A percentile compares a stretch with the other conserved stretches of the same genome.
Evolutionary conservation across 2,329 filamentous ascomycete species (phyloP).

Genomic region (Cadophora sp.): DNA sequence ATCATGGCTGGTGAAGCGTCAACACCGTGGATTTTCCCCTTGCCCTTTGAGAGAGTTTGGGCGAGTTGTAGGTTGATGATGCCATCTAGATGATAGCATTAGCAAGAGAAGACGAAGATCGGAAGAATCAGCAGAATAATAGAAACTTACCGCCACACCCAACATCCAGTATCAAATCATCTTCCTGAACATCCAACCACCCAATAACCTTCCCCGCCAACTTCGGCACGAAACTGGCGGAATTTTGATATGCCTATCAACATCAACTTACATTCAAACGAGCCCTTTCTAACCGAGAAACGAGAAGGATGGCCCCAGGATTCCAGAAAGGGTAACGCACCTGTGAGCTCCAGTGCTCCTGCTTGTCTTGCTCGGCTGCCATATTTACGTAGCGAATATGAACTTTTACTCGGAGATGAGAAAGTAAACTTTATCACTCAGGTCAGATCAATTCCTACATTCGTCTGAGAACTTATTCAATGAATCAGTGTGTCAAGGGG

Average conservation of each 20-base stretch:
- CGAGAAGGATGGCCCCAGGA: no score
- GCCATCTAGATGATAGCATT: constrained; percentile 53
- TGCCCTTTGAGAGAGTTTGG: constrained; percentile 52
- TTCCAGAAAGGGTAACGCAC: constrained; percentile 34
- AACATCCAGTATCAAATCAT: constrained; percentile 66
- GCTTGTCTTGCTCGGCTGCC: constrained; percentile 39
- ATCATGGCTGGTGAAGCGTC: constrained; percentile 68
- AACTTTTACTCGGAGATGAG: no score
- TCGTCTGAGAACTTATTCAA: no score
- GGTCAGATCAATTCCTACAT: no score
- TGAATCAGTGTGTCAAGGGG: no score
- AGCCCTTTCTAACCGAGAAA: no score
- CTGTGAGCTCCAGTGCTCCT: constrained; percentile 49
- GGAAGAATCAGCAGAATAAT: no score
- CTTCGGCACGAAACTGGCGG: constrained; percentile 69
- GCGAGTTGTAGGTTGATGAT: constrained; percentile 62
- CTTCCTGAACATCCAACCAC: constrained; percentile 63
- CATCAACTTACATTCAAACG: no score
- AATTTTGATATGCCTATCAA: constrained; percentile 58
- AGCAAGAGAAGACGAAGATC: no score
- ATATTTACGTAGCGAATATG: constrained; percentile 13
- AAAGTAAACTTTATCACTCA: no score
- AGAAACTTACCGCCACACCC: constrained; percentile 63
- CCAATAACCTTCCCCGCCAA: constrained; percentile 62
- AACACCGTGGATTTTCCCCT: constrained; percentile 59